phyloP scores from a whole-genome alignment of 495 filamentous ascomycete genomes.

The Hypoxylon crocopeplum region DNA sequence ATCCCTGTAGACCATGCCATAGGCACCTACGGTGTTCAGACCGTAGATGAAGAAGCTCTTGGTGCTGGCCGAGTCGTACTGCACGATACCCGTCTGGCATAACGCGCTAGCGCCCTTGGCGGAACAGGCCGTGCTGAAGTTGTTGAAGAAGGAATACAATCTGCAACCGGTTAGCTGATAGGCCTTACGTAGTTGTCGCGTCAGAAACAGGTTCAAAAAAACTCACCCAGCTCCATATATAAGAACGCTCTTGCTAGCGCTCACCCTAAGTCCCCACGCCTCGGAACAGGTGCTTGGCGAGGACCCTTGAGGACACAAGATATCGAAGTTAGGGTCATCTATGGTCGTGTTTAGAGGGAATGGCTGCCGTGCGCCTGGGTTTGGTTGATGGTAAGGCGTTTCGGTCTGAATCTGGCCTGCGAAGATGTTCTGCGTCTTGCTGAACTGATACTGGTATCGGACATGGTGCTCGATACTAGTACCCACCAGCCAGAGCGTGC shows the following conservation, averaged over 20 bases:
- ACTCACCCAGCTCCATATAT: conserved; percentile 69
- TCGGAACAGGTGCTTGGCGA: conserved; percentile 47
- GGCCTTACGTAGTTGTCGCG: not conserved
- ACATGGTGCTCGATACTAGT: conserved; percentile 71
- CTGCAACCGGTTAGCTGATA: conserved; percentile 39
- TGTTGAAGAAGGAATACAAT: conserved; percentile 64
- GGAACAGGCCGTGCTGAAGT: conserved; percentile 53
- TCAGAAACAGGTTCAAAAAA: conserved; percentile 8
- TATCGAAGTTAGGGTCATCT: conserved; percentile 74
- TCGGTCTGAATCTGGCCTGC: conserved; percentile 82
- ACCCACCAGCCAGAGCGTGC: conserved; percentile 64
- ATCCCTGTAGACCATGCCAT: conserved; percentile 54
- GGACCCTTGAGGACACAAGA: conserved; percentile 37
- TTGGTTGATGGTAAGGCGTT: conserved; percentile 70
- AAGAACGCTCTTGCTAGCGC: conserved; percentile 59
- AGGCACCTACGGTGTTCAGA: conserved; percentile 59
- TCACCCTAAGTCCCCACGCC: conserved; percentile 62
- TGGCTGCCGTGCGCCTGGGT: conserved; percentile 72
- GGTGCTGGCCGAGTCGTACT: conserved; percentile 55
- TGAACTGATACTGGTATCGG: conserved; percentile 81
- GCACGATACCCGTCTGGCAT: conserved; percentile 69
- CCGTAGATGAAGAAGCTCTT: conserved; percentile 54
- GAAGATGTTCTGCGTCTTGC: conserved; percentile 66
- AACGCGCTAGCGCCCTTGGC: conserved; percentile 49
- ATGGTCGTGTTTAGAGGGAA: conserved; percentile 65